Evolutionary conservation across 2,329 filamentous ascomycete genomes (phyloP), one percentile per base, ranked within the genome.

Genomic region (Coniochaeta sp.): DNA sequence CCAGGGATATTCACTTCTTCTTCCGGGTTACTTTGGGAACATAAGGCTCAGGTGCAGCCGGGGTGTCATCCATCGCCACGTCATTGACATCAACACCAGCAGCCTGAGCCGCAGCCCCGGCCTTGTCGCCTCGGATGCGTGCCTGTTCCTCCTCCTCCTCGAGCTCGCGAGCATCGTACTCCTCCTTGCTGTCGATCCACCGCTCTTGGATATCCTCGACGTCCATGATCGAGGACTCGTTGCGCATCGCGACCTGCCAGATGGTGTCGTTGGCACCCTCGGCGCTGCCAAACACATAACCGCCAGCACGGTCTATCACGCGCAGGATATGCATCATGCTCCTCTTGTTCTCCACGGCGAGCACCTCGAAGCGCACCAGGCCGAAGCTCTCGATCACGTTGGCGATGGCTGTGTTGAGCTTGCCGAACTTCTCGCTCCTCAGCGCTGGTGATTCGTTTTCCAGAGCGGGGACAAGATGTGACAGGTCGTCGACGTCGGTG

Each of bases 231-330:
- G 85, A 85, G 38, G 86, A 84, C 61, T 88, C 86, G 61, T 87
- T 86, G 60, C 92, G 86, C 86, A 98, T 96, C 2, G 95, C 91
- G 52, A 98, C 87, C 69, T 96, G 91, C 95, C 95, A 99, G n/a
- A 99, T 85, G 7, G 89, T 93, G 72, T 99, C 93, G 67, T 98
- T 97, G 54, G 92, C 91, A 1, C 92, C 93, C 71, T 97, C 91
- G 0, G 91, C 89, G 5, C 89, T 84, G 0, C 93, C 93, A 76
- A 99, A 97, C 0, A 92, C 89, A 75, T 98, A 98, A 0, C 95
- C 95, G 10, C 91, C 89, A 0, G 95, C 93, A 47, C 95, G 85
- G 72, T 99, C 95, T 69, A 99, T 93, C 0, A 93, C 88, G 54
- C 89, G 86, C 58, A 99, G 78, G 4, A 99, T 79, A 66, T 90